These are phyloP conservation scores for Tylopilus vinaceipallidus DNA, from an alignment of 768 basidiomycete genomes.

Conservation along the genomic window DNA sequence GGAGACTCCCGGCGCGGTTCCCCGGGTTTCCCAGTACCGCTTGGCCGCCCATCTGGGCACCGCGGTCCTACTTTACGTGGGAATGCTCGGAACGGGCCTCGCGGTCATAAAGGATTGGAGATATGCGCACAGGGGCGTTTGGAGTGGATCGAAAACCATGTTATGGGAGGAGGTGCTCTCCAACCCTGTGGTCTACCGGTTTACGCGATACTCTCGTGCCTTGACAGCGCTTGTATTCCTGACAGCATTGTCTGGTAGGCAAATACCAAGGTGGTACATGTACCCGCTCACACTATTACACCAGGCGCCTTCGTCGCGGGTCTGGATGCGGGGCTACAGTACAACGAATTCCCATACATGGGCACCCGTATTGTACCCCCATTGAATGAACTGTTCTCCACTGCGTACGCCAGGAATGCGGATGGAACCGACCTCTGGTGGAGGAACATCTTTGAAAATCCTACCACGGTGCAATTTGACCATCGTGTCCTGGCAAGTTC, in stretches of 20 bases:
- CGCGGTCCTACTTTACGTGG: conserved; percentile 87
- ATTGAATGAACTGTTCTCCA: conserved; percentile 73
- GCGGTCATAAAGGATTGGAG: conserved; percentile 77
- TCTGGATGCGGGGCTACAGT: conserved; percentile 92
- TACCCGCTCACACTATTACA: not conserved
- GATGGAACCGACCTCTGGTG: conserved; percentile 86
- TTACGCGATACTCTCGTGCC: conserved; percentile 56
- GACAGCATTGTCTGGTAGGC: conserved; percentile 87
- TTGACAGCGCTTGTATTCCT: conserved; percentile 81
- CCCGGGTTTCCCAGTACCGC: conserved; percentile 95
- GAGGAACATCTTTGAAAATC: conserved; percentile 96
- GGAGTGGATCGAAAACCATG: conserved; percentile 52
- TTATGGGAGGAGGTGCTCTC: conserved; percentile 47
- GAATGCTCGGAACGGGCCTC: conserved; percentile 85
- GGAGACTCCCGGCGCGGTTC: conserved; percentile 78
- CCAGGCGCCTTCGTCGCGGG: conserved; percentile 97
- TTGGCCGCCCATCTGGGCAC: conserved; percentile 93
- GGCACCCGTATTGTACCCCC: conserved; percentile 85
- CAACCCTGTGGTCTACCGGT: conserved; percentile 55
- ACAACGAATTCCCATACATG: conserved; percentile 98
- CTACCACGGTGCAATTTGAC: conserved; percentile 95
- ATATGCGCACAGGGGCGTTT: conserved; percentile 53
- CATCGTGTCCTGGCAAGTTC: conserved; percentile 83
- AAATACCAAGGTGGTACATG: not conserved
- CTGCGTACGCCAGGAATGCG: conserved; percentile 64